Evolutionary conservation across 495 filamentous ascomycete species (phyloP).

Genomic region (Sordaria brevicollis): DNA sequence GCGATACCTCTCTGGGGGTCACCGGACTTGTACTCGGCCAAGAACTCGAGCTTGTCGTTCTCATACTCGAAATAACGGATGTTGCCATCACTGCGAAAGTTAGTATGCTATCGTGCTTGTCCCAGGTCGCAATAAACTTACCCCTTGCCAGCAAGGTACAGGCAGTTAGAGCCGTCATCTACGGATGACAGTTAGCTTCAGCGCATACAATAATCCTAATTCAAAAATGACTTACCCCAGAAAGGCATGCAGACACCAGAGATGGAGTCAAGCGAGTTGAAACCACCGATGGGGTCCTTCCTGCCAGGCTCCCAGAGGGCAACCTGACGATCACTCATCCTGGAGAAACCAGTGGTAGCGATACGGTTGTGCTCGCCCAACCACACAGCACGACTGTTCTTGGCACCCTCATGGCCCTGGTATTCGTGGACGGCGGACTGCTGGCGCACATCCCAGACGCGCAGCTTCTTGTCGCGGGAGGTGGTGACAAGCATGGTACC

Average conservation of each 20-base stretch:
- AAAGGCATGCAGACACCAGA: slow-evolving; percentile 99
- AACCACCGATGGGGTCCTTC: slow-evolving; percentile 78
- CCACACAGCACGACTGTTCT: slow-evolving; percentile 94
- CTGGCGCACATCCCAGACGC: slow-evolving; percentile 94
- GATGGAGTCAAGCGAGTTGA: slow-evolving; percentile 80
- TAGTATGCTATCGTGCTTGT: not conserved
- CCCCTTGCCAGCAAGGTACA: slow-evolving; percentile 96
- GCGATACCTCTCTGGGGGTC: slow-evolving; percentile 93
- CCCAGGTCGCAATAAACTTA: slow-evolving; percentile 33
- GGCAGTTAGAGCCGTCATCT: slow-evolving; percentile 81
- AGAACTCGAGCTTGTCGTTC: slow-evolving; percentile 93
- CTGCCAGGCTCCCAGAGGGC: slow-evolving; percentile 89
- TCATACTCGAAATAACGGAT: slow-evolving; percentile 97
- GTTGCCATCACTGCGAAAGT: slow-evolving; percentile 69
- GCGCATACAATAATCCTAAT: not conserved
- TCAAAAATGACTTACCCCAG: slow-evolving; percentile 53
- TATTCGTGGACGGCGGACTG: slow-evolving; percentile 79
- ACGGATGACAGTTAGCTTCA: slow-evolving; percentile 17
- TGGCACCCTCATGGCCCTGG: slow-evolving; percentile 80
- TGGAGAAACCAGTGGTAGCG: slow-evolving; percentile 92
- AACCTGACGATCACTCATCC: slow-evolving; percentile 95
- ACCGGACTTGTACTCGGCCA: slow-evolving; percentile 89
- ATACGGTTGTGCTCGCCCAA: slow-evolving; percentile 91
- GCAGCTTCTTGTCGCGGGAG: slow-evolving; percentile 93
- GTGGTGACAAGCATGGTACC: slow-evolving; percentile 86